These are phyloP conservation scores for Saitozyma podzolica DNA, from an alignment of 768 basidiomycete species.

Conservation along the genomic window DNA sequence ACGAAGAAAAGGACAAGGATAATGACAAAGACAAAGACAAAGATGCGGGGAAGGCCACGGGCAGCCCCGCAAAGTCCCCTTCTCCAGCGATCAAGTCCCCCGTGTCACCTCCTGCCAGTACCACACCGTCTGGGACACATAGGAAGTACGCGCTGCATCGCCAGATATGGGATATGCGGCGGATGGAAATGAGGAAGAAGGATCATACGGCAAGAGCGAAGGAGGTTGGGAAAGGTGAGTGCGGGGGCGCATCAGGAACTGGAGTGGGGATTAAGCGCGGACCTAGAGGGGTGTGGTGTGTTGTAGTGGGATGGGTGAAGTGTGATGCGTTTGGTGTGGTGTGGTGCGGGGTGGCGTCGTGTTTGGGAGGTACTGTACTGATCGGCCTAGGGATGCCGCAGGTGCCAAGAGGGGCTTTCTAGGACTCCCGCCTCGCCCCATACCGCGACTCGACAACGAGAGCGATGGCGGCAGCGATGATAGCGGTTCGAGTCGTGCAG, in stretches of 20 bases:
- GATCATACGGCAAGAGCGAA: constrained; percentile 60
- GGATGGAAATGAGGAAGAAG: constrained; percentile 68
- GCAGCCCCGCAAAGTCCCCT: constrained; percentile 52
- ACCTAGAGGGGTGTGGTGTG: too few relatives aligned
- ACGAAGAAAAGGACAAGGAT: constrained; percentile 28
- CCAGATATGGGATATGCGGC: constrained; percentile 76
- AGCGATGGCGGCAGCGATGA: neutral
- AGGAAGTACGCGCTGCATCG: constrained; percentile 79
- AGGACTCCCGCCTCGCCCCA: neutral
- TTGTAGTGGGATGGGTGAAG: too few relatives aligned
- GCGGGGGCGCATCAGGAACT: neutral
- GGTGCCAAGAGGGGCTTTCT: constrained; percentile 3
- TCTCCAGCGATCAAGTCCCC: constrained; percentile 22
- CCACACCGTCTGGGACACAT: constrained; percentile 54
- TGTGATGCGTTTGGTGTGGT: too few relatives aligned
- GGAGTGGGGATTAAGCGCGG: neutral
- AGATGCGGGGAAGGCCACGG: constrained; percentile 40
- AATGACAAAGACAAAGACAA: constrained; percentile 16
- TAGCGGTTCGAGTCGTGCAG: too few relatives aligned
- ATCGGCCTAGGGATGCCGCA: neutral
- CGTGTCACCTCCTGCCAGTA: constrained; percentile 16
- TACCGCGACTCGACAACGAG: neutral
- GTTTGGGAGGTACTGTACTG: too few relatives aligned
- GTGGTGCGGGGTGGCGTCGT: too few relatives aligned
- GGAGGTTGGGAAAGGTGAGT: constrained; percentile 52